Evolutionary conservation across 352 stramenopile genomes (phyloP), one percentile per base, ranked within the genome.

Genomic region (Globisporangium polare): DNA sequence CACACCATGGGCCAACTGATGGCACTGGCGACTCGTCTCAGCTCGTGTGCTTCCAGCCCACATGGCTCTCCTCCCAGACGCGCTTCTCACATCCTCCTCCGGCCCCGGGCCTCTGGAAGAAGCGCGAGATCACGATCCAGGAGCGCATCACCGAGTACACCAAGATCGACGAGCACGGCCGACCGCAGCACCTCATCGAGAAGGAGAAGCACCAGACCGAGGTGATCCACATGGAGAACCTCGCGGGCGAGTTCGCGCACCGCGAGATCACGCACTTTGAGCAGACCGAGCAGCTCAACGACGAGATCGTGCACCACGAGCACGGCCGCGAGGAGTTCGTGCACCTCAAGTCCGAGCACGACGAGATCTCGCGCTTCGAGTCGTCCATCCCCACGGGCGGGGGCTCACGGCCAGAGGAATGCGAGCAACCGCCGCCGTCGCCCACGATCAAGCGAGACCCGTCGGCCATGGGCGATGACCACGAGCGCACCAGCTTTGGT

Each of bases 61-160:
- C 68, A n/a, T 57, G 73, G 37, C 53, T 81, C 54, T 78, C 68
- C 5, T 71, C 66, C 4, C 69, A 75, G 41, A 72, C 76, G 39
- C 73, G 69, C 10, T 70, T 77, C 27, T 65, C 72, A 12, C 61
- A 67, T 13, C 71, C 70, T 12, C 82, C 80, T 7, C 75, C 79
- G 2, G 78, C 80, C 3, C 81, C 83, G 8, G 86, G 83, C 5
- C 72, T 93, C 7, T 95, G 86, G 86, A 95, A 94, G 66, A 95
- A 95, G 53, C 82, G 86, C 26, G 84, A 95, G 68, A 79, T 92
- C 33, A 92, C 86, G 31, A 92, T 95, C 62, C 86, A 95, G 58
- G 86, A 95, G 53, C 78, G 80, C n/a, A 89, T 90, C 56, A 90
- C 76, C 42, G 80, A 95, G 67, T 92, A 95, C 75, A 95, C 83